Evolutionary conservation across 345 rosid species (phyloP).

Genomic region (Trapa bicornis): DNA sequence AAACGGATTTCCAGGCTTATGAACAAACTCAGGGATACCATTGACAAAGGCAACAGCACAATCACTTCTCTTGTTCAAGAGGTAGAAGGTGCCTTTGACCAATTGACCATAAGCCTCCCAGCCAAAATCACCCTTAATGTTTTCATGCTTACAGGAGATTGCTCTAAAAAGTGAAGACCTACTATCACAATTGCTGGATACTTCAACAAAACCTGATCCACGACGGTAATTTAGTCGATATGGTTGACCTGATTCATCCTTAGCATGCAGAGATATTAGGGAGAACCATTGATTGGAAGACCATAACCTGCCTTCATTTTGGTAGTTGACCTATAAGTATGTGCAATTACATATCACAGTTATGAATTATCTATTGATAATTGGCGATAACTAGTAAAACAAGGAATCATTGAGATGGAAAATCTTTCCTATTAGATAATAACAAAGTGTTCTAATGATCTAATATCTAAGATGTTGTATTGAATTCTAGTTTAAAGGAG

Average conservation of each 20-base stretch:
- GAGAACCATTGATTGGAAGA: conserved; percentile 74
- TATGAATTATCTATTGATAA: background rate
- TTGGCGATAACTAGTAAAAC: background rate
- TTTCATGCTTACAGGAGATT: conserved; percentile 39
- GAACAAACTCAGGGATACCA: conserved; percentile 72
- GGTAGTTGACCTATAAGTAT: conserved; percentile 52
- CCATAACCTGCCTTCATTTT: conserved; percentile 46
- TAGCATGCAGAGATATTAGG: conserved; percentile 68
- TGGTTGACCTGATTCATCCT: conserved; percentile 56
- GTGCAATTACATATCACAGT: background rate
- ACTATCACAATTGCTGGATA: conserved; percentile 45
- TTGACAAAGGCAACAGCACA: conserved; percentile 65
- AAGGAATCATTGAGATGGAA: background rate
- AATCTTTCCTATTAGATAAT: background rate
- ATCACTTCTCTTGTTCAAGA: conserved; percentile 72
- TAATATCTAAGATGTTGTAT: background rate
- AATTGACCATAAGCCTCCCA: conserved; percentile 55
- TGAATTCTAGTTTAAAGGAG: background rate
- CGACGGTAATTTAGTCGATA: conserved; percentile 47
- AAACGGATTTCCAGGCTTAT: conserved; percentile 86
- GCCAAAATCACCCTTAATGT: conserved; percentile 34
- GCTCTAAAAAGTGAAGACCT: conserved; percentile 55
- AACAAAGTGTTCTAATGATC: background rate
- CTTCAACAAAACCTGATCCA: conserved; percentile 59
- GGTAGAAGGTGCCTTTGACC: conserved; percentile 51